These are phyloP conservation scores for Brassica napus DNA, from an alignment of 345 rosid species.

Conservation along the genomic window DNA sequence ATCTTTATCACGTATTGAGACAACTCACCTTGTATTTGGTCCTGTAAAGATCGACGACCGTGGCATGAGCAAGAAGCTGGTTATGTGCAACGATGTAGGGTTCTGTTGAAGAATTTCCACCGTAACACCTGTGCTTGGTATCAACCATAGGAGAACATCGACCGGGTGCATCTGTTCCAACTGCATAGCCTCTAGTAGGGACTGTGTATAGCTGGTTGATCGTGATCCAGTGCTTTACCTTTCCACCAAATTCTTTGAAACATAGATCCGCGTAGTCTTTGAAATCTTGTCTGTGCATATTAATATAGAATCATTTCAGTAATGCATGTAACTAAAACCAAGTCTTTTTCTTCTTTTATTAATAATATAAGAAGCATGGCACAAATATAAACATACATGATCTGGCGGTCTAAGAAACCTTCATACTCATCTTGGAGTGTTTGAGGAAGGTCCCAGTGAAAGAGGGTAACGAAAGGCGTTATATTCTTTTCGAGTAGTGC, in stretches of 20 bases:
- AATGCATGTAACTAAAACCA: neutral
- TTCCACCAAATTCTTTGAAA: neutral
- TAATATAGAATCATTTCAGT: neutral
- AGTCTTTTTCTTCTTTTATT: neutral
- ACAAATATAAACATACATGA: neutral
- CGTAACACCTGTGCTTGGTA: neutral
- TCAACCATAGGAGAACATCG: neutral
- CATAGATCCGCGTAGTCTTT: neutral
- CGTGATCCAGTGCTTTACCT: neutral
- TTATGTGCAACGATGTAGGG: neutral
- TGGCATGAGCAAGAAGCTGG: neutral
- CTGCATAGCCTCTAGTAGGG: neutral
- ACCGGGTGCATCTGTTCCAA: neutral
- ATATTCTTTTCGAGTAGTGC: conserved; percentile 1
- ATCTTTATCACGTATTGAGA: neutral
- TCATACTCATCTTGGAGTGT: neutral
- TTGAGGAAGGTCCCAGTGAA: conserved; percentile 4
- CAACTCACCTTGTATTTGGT: neutral
- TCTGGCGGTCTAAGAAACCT: conserved; percentile 3
- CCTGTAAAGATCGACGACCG: neutral
- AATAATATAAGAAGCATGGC: neutral
- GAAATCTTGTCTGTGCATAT: neutral
- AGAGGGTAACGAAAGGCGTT: conserved; percentile 1
- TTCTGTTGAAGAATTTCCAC: neutral
- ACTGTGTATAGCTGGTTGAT: conserved; percentile 4